These are phyloP conservation scores for Sphagnum magellanicum DNA, from an alignment of 228 moss, liverwort and hornwort species.

Conservation along the genomic window DNA sequence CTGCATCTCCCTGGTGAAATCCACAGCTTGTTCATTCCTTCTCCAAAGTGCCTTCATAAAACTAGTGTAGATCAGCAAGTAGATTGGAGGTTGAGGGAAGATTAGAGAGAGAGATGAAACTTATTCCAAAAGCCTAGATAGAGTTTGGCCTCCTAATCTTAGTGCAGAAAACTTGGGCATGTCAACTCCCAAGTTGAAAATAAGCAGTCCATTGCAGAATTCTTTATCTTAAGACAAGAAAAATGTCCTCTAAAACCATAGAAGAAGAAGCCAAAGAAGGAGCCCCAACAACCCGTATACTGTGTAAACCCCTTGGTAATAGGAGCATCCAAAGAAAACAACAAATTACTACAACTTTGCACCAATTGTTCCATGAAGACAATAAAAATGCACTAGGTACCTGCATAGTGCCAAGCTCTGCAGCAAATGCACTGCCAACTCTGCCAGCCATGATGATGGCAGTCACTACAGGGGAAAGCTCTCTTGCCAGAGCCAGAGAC, in stretches of 20 bases:
- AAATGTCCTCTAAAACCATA: background rate
- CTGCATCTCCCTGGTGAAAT: too few relatives aligned
- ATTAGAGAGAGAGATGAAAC: too few relatives aligned
- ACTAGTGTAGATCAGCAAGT: too few relatives aligned
- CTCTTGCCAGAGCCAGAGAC: slow-evolving; percentile 85
- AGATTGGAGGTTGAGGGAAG: too few relatives aligned
- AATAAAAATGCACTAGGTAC: slow-evolving; percentile 16
- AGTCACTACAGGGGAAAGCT: slow-evolving; percentile 93
- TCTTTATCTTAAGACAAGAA: background rate
- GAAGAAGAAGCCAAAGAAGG: background rate
- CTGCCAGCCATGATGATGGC: slow-evolving; percentile 97
- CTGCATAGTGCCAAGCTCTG: slow-evolving; percentile 99
- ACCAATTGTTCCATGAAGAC: background rate
- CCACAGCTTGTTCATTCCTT: too few relatives aligned
- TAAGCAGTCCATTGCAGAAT: background rate
- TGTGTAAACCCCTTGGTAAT: background rate
- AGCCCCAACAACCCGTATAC: background rate
- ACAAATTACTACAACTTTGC: background rate
- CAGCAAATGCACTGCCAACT: slow-evolving; percentile 99
- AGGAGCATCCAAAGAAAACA: background rate
- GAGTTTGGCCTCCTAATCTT: too few relatives aligned
- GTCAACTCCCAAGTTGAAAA: background rate
- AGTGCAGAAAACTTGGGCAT: background rate
- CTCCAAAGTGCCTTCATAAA: too few relatives aligned
- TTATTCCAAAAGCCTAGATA: too few relatives aligned